phyloP scores from a whole-genome alignment of 2,329 filamentous ascomycete genomes.

The Aspergillaceae sp. region DNA sequence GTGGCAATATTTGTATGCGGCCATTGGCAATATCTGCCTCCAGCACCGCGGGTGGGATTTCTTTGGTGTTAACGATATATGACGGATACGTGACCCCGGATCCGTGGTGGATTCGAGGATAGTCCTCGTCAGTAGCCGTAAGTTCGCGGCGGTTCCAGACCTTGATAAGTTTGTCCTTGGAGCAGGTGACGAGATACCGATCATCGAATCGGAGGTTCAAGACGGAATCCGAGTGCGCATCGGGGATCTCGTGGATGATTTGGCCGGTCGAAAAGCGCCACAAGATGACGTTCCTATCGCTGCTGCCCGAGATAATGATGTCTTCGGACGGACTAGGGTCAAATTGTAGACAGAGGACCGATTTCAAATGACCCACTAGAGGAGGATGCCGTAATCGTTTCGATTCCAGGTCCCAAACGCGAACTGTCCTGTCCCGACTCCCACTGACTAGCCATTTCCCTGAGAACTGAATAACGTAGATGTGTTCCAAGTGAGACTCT shows the following conservation, averaged over 20 bases:
- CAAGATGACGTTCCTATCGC: constrained; percentile 80
- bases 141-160: constrained; percentile 78
- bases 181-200: constrained; percentile 87
- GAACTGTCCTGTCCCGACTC: constrained; percentile 77
- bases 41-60: constrained; percentile 32
- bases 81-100: constrained; percentile 41
- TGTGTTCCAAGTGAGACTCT: constrained; percentile 84
- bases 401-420: constrained; percentile 83
- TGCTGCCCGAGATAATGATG: constrained; percentile 89
- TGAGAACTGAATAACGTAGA: constrained; percentile 89
- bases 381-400: constrained; percentile 67
- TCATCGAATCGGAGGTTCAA: constrained; percentile 89
- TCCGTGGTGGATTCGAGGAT: constrained; percentile 35
- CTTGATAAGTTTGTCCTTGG: constrained; percentile 95
- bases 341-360: constrained; percentile 90
- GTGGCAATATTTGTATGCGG: constrained; percentile 41
- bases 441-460: constrained; percentile 83
- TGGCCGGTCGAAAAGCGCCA: constrained; percentile 91
- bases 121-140: constrained; percentile 37
- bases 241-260: constrained; percentile 63
- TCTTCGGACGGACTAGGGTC: constrained; percentile 82
- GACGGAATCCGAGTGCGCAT: constrained; percentile 82
- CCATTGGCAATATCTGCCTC: constrained; percentile 37
- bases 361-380: constrained; percentile 68
- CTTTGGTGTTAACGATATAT: constrained; percentile 46